phyloP scores from a whole-genome alignment of 2,329 filamentous ascomycete genomes.

The Talaromyces piceae region DNA sequence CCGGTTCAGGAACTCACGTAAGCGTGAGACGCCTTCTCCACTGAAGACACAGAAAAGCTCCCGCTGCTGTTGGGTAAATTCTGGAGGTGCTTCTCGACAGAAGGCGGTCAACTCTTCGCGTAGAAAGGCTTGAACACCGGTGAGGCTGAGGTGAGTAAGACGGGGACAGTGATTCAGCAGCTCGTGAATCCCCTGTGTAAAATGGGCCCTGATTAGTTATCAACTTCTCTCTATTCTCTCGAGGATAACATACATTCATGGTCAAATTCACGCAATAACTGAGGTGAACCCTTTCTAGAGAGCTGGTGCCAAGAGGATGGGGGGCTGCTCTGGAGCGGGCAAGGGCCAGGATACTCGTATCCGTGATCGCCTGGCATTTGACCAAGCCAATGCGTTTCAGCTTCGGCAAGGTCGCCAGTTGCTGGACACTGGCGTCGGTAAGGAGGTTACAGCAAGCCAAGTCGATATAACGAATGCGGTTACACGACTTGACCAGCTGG shows the following conservation, averaged over 20 bases:
- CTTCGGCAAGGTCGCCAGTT: constrained; percentile 81
- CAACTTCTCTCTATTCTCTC: not conserved
- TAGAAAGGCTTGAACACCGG: constrained; percentile 85
- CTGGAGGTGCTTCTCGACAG: constrained; percentile 76
- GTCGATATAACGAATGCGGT: constrained; percentile 93
- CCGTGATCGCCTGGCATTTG: constrained; percentile 85
- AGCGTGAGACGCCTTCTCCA: constrained; percentile 67
- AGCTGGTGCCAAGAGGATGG: constrained; percentile 56
- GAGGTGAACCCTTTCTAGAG: constrained; percentile 85
- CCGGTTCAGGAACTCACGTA: constrained; percentile 69
- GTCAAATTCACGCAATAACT: constrained; percentile 89
- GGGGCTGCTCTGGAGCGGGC: constrained; percentile 55
- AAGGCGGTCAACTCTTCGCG: constrained; percentile 75
- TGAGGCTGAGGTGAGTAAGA: constrained; percentile 88
- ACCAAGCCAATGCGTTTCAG: constrained; percentile 90
- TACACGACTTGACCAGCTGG: constrained; percentile 75
- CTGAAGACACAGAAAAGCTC: constrained; percentile 98
- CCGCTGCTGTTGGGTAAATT: constrained; percentile 92
- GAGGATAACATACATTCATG: constrained; percentile 55
- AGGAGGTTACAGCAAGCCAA: constrained; percentile 87
- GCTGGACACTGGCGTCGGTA: constrained; percentile 78
- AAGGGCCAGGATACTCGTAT: constrained; percentile 77
- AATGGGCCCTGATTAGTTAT: constrained; percentile 27
- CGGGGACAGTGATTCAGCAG: constrained; percentile 86
- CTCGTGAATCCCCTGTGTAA: constrained; percentile 69